Conservation (phyloP, 495 filamentous ascomycete species). For the Penicillium turbatum region DNA sequence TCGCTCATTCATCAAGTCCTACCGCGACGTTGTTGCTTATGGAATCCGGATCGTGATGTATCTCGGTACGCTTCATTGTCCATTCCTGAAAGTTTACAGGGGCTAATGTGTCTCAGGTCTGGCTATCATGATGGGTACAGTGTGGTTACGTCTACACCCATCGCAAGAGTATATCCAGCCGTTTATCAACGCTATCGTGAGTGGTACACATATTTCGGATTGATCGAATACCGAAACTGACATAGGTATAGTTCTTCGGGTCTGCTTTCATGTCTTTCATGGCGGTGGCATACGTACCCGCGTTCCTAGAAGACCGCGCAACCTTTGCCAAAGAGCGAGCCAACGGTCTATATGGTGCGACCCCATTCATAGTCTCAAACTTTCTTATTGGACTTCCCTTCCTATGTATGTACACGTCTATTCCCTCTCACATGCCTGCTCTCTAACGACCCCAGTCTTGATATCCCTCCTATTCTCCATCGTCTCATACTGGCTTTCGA, state of each 20-base stretch:
- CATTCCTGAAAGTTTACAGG: neutral
- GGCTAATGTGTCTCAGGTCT: conserved; percentile 39
- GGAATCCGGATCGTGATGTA: conserved; percentile 83
- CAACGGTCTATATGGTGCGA: conserved; percentile 73
- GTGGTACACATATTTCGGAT: neutral
- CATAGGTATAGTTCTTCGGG: conserved; percentile 57
- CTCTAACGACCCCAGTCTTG: conserved; percentile 42
- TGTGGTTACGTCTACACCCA: conserved; percentile 66
- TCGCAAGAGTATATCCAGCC: conserved; percentile 67
- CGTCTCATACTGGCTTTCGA: conserved; percentile 73
- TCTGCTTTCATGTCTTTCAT: conserved; percentile 89
- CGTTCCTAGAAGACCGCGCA: conserved; percentile 73
- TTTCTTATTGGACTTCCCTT: conserved; percentile 79
- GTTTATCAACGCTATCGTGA: conserved; percentile 70
- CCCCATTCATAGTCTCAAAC: conserved; percentile 68
- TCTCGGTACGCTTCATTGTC: conserved; percentile 43
- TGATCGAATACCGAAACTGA: neutral
- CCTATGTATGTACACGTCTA: conserved; percentile 42
- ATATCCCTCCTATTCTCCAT: conserved; percentile 70
- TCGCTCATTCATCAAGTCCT: conserved; percentile 71
- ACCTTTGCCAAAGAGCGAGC: conserved; percentile 74
- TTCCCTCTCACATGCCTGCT: neutral
- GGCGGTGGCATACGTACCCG: conserved; percentile 79
- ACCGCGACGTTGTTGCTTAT: conserved; percentile 76
- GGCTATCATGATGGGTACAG: conserved; percentile 84